Evolutionary conservation across 1,139 yeast species (phyloP).

Genomic region (Kazachstania sp.): DNA sequence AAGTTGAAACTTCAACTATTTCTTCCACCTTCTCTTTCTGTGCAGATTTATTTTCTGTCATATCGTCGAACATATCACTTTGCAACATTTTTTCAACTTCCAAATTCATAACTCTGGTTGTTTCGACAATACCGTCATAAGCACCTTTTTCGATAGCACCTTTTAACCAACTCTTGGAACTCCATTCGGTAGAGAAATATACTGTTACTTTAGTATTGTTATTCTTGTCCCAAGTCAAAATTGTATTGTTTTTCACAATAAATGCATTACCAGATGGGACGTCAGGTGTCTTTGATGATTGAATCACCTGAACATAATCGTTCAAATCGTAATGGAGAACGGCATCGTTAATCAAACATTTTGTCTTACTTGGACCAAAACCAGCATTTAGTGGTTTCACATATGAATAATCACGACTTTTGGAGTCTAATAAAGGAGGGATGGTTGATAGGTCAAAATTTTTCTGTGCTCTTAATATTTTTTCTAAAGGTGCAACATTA

Average conservation of each 20-base stretch:
- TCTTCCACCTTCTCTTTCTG: slow-evolving; percentile 15
- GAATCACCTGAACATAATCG: slow-evolving; percentile 50
- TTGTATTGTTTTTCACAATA: slow-evolving; percentile 55
- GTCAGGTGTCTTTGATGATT: slow-evolving; percentile 76
- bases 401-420: slow-evolving; percentile 55
- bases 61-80: slow-evolving; percentile 11
- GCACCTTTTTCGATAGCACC: slow-evolving; percentile 54
- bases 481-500: slow-evolving; percentile 47
- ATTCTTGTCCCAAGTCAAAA: slow-evolving; percentile 58
- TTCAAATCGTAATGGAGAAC: slow-evolving; percentile 54
- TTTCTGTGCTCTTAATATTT: slow-evolving; percentile 53
- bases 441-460: slow-evolving; percentile 60
- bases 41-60: slow-evolving; percentile 11
- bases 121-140: slow-evolving; percentile 54
- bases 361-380: slow-evolving; percentile 90
- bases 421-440: slow-evolving; percentile 37
- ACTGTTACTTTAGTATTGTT: slow-evolving; percentile 61
- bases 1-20: slow-evolving; percentile 14
- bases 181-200: slow-evolving; percentile 73
- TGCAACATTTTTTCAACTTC: slow-evolving; percentile 33
- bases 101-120: slow-evolving; percentile 41
- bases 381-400: slow-evolving; percentile 73
- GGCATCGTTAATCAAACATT: slow-evolving; percentile 65
- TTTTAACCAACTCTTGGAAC: slow-evolving; percentile 42
- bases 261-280: slow-evolving; percentile 89